Evolutionary conservation across 768 basidiomycete species (phyloP).

Genomic region (Boletus tylopilopsis): DNA sequence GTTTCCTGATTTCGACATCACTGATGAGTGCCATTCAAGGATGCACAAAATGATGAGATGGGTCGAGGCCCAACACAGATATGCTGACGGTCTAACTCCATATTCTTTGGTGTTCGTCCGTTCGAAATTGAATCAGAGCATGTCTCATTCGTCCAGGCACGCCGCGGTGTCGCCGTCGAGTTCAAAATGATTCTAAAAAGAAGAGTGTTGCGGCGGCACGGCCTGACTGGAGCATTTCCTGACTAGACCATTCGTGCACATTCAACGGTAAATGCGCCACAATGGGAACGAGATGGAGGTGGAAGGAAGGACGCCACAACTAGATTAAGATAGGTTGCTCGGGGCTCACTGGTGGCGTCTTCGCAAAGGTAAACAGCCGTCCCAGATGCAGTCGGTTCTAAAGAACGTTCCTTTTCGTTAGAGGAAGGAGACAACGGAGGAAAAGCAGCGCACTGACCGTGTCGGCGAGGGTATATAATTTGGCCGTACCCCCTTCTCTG

Average conservation of each 20-base stretch:
- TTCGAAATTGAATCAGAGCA: not conserved
- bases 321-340: not conserved
- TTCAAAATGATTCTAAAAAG: not conserved
- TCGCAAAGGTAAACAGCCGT: slow-evolving; percentile 7
- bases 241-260: not conserved
- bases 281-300: not conserved
- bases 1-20: too few relatives aligned
- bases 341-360: not conserved
- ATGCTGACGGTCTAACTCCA: not conserved
- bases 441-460: slow-evolving; percentile 1
- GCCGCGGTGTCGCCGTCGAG: not conserved
- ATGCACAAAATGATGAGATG: not conserved
- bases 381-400: not conserved
- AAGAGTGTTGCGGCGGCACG: not conserved
- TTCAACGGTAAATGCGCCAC: not conserved
- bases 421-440: not conserved
- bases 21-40: too few relatives aligned
- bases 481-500: not conserved
- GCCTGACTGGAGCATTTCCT: slow-evolving; percentile 2
- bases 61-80: not conserved
- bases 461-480: slow-evolving; percentile 13
- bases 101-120: not conserved
- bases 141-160: not conserved
- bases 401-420: not conserved
- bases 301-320: slow-evolving; percentile 10